A percentile compares a stretch with the other conserved stretches of the same genome.
Conservation (phyloP, 1,284 basidiomycete species). For the Mixia osmundae region DNA sequence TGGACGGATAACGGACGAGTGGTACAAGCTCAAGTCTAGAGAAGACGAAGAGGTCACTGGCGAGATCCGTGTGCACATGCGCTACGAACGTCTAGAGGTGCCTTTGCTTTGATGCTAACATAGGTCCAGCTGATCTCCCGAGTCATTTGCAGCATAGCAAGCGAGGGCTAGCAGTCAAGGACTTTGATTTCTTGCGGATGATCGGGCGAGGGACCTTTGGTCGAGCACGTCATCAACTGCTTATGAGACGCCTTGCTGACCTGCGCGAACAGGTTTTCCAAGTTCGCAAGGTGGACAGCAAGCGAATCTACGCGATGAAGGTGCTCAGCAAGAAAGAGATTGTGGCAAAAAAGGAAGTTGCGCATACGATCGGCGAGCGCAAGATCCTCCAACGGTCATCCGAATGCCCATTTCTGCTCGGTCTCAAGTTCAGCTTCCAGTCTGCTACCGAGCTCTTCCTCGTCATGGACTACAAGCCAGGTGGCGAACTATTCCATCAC, state of each 20-base stretch:
- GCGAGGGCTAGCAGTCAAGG: slow-evolving; percentile 26
- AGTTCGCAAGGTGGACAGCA: slow-evolving; percentile 90
- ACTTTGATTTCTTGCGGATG: slow-evolving; percentile 96
- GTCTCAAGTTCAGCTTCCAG: slow-evolving; percentile 96
- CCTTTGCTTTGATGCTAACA: slow-evolving; percentile 19
- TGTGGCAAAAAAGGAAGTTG: slow-evolving; percentile 95
- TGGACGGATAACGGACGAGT: slow-evolving; percentile 86
- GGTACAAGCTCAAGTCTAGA: slow-evolving; percentile 38
- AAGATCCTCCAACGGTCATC: slow-evolving; percentile 90
- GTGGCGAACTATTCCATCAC: slow-evolving; percentile 97
- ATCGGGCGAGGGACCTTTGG: slow-evolving; percentile 98
- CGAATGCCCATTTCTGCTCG: slow-evolving; percentile 91
- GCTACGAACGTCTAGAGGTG: slow-evolving; percentile 74
- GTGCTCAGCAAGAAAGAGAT: slow-evolving; percentile 97
- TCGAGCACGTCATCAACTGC: slow-evolving; percentile 23
- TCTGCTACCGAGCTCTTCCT: slow-evolving; percentile 88
- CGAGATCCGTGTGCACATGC: slow-evolving; percentile 83
- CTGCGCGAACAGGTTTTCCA: slow-evolving; percentile 47
- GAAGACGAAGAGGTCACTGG: slow-evolving; percentile 48
- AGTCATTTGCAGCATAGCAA: slow-evolving; percentile 10
- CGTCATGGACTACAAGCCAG: slow-evolving; percentile 96
- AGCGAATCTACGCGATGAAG: slow-evolving; percentile 99
- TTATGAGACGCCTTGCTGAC: neutral
- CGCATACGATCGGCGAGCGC: slow-evolving; percentile 96
- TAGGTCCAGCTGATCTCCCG: neutral